phyloP scores from a whole-genome alignment of 2,329 filamentous ascomycete species.

The Aurifilum marmelostoma region DNA sequence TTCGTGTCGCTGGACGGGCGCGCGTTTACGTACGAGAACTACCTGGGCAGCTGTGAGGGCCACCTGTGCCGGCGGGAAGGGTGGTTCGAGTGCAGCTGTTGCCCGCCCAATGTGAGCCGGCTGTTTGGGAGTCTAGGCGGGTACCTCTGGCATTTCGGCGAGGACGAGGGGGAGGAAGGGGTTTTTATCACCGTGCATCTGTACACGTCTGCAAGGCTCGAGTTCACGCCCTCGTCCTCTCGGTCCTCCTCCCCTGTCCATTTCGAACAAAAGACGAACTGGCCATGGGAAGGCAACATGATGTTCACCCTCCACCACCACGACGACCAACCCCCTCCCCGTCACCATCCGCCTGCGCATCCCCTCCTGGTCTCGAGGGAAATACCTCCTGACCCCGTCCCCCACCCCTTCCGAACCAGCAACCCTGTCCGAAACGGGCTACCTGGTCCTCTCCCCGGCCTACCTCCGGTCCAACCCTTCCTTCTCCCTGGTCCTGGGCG shows the following conservation, averaged over 20 bases:
- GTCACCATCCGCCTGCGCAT: slow-evolving; percentile 55
- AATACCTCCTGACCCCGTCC: slow-evolving; percentile 42
- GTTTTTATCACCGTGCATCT: slow-evolving; percentile 56
- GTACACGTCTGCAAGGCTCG: slow-evolving; percentile 54
- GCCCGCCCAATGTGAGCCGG: slow-evolving; percentile 62
- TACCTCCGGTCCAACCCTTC: slow-evolving; percentile 44
- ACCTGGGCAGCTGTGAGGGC: slow-evolving; percentile 56
- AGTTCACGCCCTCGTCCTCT: slow-evolving; percentile 40
- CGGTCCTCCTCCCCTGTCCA: slow-evolving; percentile 38
- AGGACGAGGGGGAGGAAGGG: slow-evolving; percentile 6
- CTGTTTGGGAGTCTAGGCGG: slow-evolving; percentile 60
- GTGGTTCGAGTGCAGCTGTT: slow-evolving; percentile 65
- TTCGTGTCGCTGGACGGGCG: slow-evolving; percentile 60
- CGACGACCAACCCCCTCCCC: slow-evolving; percentile 35
- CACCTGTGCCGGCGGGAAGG: slow-evolving; percentile 54
- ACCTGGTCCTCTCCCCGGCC: slow-evolving; percentile 48
- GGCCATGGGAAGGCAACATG: slow-evolving; percentile 60
- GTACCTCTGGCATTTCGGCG: slow-evolving; percentile 55
- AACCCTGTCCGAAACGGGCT: slow-evolving; percentile 47
- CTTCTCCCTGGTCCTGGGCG: slow-evolving; percentile 50
- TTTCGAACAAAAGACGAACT: slow-evolving; percentile 56
- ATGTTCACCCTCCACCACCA: slow-evolving; percentile 44
- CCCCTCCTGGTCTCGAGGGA: slow-evolving; percentile 52
- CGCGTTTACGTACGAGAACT: slow-evolving; percentile 65
- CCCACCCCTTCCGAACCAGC: slow-evolving; percentile 32